Percentiles rank a stretch among this genome's conserved stretches.
phyloP scores from a whole-genome alignment of 1,139 yeast species.

The Kurtzmaniella natalensis region DNA sequence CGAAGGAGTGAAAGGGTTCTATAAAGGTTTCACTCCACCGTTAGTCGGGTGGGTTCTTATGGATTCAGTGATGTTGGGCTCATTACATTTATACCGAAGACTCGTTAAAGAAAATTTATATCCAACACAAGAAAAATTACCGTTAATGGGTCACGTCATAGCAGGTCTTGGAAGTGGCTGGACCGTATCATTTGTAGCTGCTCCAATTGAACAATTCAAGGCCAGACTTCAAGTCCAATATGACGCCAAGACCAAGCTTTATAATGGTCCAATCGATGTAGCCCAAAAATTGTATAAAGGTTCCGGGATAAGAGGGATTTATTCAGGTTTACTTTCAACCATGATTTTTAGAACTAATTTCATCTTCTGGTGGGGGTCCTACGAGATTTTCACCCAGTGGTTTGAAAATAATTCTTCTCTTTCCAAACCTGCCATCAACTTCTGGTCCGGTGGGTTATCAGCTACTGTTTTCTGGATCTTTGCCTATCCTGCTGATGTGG shows the following conservation, averaged over 20 bases:
- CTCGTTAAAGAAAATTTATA: slow-evolving; percentile 62
- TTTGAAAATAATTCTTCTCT: slow-evolving; percentile 60
- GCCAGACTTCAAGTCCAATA: slow-evolving; percentile 89
- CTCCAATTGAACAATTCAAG: slow-evolving; percentile 87
- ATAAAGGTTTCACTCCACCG: slow-evolving; percentile 90
- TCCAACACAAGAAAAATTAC: slow-evolving; percentile 54
- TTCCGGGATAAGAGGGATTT: slow-evolving; percentile 68
- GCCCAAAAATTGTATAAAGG: slow-evolving; percentile 46
- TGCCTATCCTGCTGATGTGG: slow-evolving; percentile 88
- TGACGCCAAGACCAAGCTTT: slow-evolving; percentile 65
- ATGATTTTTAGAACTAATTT: slow-evolving; percentile 85
- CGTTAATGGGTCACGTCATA: slow-evolving; percentile 66
- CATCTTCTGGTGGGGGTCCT: slow-evolving; percentile 93
- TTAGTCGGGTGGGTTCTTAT: slow-evolving; percentile 88
- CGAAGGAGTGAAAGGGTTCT: slow-evolving; percentile 76
- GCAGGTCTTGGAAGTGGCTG: slow-evolving; percentile 84
- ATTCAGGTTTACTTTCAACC: slow-evolving; percentile 79
- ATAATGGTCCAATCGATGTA: slow-evolving; percentile 80
- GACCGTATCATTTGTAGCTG: slow-evolving; percentile 92
- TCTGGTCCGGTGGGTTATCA: slow-evolving; percentile 88
- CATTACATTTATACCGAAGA: slow-evolving; percentile 72
- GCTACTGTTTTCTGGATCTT: slow-evolving; percentile 87
- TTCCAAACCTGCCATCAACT: slow-evolving; percentile 68
- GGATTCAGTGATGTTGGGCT: slow-evolving; percentile 89
- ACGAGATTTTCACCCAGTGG: slow-evolving; percentile 70